Evolutionary conservation across 805 yeast genomes (phyloP), one percentile per base, ranked within the genome.

Genomic region (Pichia manshurica): DNA sequence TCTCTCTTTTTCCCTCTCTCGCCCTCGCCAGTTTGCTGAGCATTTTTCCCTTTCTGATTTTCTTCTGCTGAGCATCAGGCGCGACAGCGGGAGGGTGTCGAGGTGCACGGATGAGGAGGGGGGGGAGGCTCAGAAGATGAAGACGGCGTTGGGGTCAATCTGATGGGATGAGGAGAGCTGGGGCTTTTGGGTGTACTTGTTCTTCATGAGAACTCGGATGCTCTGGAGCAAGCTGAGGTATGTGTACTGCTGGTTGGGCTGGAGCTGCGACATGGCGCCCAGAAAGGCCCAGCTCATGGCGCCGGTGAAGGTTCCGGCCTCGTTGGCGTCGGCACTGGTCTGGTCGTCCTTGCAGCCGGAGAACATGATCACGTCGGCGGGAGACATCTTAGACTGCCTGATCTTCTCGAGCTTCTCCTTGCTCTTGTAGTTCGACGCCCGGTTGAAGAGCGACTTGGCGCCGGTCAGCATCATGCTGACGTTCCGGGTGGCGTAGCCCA

Each of bases 291-390:
- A 84, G 21, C 89, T 82, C 86, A 87, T 82, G 4, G 96, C 96
- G 48, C 96, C 96, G 0, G 93, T 84, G 37, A 81, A 77, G 12
- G 65, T 67, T 23, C 90, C 89, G 34, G 78, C 80, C 59, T 83
- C 87, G 19, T 69, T 70, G 0, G 95, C 84, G 64, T 87, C 95
- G 6, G 95, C 95, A 47, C 84, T 77, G 0, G 95, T 87, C 66
- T 87, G 95, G 45, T 77, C 73, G 65, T 87, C 96, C 61, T 84
- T 85, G 55, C 95, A 87, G 5, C 95, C 96, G 3, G 88, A 80
- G 46, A 87, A 68, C 65, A 79, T 75, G 21, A 87, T 76, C 17
- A 82, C 85, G 65, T 87, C 95, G 2, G 91, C 90, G 0, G 88
- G 77, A 0, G 88, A 77, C 54, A 81, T 77, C 60, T 84, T 86